Base-by-base conservation (phyloP, 2,329 filamentous ascomycete species). In the Fusarium papillatum region DNA sequence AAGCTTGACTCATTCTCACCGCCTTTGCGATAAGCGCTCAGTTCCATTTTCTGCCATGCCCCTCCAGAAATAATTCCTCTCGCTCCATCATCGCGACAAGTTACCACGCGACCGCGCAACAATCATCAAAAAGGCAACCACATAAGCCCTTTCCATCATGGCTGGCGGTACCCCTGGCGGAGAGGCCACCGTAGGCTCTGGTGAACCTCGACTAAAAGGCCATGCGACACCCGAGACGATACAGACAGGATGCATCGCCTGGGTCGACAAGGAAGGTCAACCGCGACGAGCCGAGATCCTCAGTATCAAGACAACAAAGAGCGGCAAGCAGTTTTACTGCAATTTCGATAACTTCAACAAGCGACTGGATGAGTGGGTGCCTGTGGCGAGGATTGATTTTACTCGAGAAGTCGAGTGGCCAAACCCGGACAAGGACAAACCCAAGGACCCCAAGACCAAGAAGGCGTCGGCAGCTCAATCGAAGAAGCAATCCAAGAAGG, bases 311-410 rank as follows among this genome's bases (percentile, higher is more conserved):
- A 95, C 96, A 71, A 94, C 95, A 26, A 97, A 97, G 84, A 96
- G 95, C 80, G 93, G 94, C 19, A 93, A 95, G 46, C 94, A 95
- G 67, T 98, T 96, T 82, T 98, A 98, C 84, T 97, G 98, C 80
- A 98, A 98, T 84, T 98, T 98, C 83, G 95, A 98, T 82, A 97
- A 98, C 81, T 98, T 98, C 90, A 98, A 98, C 86, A 98, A 98
- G 85, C 89, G 88, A 76, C 85, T 91, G 16, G 87, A 90, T 86
- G 97, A 99, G 88, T 99, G 97, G 97, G 93, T 99, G 13, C 89
- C 94, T 2, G 90, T 94, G 36, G 89, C 91, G 41, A 91, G 97
- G 41, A 95, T 99, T 77, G 95, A 98, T 83, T 93, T 99, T 69
- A 88, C 90, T 2, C 93, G 95, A 77, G 96, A 98, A 80, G 97